Evolutionary conservation across 2,329 filamentous ascomycete genomes (phyloP), one percentile per base, ranked within the genome.

Genomic region (Onygenales sp.): DNA sequence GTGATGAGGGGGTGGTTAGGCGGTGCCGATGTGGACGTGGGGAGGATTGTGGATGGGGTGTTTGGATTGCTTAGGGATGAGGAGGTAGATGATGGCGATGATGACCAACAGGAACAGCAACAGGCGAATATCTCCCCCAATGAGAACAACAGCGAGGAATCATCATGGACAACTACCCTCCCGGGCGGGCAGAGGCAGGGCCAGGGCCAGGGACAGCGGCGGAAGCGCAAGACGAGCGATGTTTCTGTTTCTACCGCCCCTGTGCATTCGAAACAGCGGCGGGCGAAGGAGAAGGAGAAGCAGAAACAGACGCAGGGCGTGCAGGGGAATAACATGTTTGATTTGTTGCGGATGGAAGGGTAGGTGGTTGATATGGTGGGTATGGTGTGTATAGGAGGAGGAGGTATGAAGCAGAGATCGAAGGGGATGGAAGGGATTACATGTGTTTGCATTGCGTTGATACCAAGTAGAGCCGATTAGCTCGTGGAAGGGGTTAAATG

Each of bases 221-320:
- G 36, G 44, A 40, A 49, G 46, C 27, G 34, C 33, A 49, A 17
- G 46, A 13, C 46, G 46, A 40, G 34, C 34, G 27, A 21, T n/a
- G 46, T 10, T 13, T 33, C 10, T 10, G 10, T 10, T 13, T 33
- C 10, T 10, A 6, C 11, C 1, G 10, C 27, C 6, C 10, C 27
- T n/a, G 51, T 39, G 36, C 49, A 57, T 11, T 32, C 49, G 17
- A 45, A 44, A 52, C 52, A 31, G n/a, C 40, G 52, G 52, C 57
- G 31, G 56, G 54, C 27, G 57, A 54, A 45, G 42, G 56, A 52
- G 49, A 47, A 37, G 36, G 7, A 27, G 7, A 32, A 43, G 14
- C 8, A n/a, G 42, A 50, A 48, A 14, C 52, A 3, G 3, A 42
- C 42, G 27, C 8, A 10, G n/a, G 31, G 13, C 2, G 34, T 44